Percentiles rank a stretch among this genome's conserved stretches.
phyloP scores from a whole-genome alignment of 176 grass and related monocot genomes.

The Phyllostachys edulis region DNA sequence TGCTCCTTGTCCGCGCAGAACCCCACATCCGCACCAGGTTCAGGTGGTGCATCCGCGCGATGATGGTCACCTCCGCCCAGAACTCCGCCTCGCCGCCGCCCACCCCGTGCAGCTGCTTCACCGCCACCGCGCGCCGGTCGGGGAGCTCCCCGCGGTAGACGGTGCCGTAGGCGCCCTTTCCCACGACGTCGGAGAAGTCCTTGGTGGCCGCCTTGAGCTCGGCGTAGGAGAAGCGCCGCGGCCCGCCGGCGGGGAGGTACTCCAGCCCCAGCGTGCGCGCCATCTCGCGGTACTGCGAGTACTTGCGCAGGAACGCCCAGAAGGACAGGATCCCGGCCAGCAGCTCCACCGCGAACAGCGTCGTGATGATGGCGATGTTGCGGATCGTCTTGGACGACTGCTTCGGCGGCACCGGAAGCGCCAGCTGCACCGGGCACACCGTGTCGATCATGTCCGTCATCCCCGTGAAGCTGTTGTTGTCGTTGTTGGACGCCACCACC shows the following conservation, averaged over 20 bases:
- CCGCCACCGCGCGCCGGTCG: slow-evolving; percentile 75
- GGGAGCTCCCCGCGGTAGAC: slow-evolving; percentile 81
- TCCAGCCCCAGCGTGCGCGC: slow-evolving; percentile 81
- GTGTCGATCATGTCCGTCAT: slow-evolving; percentile 78
- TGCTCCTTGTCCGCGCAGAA: slow-evolving; percentile 92
- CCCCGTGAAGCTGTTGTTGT: slow-evolving; percentile 50
- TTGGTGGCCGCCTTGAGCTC: slow-evolving; percentile 86
- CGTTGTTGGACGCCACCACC: slow-evolving; percentile 41
- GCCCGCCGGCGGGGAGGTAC: slow-evolving; percentile 77
- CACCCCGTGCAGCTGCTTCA: slow-evolving; percentile 77
- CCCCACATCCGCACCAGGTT: slow-evolving; percentile 94
- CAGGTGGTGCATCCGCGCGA: slow-evolving; percentile 94
- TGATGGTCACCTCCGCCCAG: slow-evolving; percentile 97
- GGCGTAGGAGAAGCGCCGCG: slow-evolving; percentile 74
- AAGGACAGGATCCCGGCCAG: slow-evolving; percentile 75
- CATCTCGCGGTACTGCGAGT: slow-evolving; percentile 97
- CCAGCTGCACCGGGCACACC: slow-evolving; percentile 58
- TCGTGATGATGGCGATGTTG: slow-evolving; percentile 68
- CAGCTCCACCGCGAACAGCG: slow-evolving; percentile 75
- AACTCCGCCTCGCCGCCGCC: slow-evolving; percentile 87
- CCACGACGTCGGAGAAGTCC: slow-evolving; percentile 82
- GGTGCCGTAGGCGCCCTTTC: slow-evolving; percentile 66
- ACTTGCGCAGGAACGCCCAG: slow-evolving; percentile 94
- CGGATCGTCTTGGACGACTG: slow-evolving; percentile 27
- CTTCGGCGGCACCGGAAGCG: slow-evolving; percentile 62